Evolutionary conservation across 106 monocot genomes (phyloP), one percentile per base, ranked within the genome.

Genomic region (Dendrobium officinale): DNA sequence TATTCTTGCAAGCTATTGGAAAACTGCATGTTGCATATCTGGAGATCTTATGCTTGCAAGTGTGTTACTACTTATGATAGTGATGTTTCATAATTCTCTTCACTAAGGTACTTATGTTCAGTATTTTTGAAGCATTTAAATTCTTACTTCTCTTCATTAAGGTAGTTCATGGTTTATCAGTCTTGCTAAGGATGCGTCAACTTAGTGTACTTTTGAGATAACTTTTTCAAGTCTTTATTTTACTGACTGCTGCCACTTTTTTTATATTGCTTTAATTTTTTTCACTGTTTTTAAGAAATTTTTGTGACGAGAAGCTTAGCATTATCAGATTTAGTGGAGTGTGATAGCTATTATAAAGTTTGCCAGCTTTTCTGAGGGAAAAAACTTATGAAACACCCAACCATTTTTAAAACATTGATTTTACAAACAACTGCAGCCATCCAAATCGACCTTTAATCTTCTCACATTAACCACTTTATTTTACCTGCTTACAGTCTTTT

Each of bases 61-160:
- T 75, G 10, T 45, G 3, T 19, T 76, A 26, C 48, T 44, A 43
- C 37, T 43, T 74, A 42, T 76, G 48, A 76, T 76, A 48, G 48
- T 11, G 48, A 48, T 2, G 48, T 17, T 76, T 76, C 76, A 24
- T 76, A 24, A 16, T 49, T 43, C 49, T 11, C 74, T 19, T 74
- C 74, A 27, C 11, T 76, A 49, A 76, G 76, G 76, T 76, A 76
- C 48, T 76, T 49, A 76, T 74, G 20, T 44, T 44, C 37, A 22
- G 8, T 45, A 45, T 7, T 13, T 76, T 49, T 76, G 3, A 76
- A 24, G 76, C 45, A 76, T 48, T 48, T 45, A 11, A 26, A 27
- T 76, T 22, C 41, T 49, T 18, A 76, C 43, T 44, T 74, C 19
- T 76, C 49, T 27, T 29, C 29, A 29, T 29, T 29, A 29, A 29